Evolutionary conservation across 106 monocot species (phyloP).

Genomic region (Dendrobium officinale): DNA sequence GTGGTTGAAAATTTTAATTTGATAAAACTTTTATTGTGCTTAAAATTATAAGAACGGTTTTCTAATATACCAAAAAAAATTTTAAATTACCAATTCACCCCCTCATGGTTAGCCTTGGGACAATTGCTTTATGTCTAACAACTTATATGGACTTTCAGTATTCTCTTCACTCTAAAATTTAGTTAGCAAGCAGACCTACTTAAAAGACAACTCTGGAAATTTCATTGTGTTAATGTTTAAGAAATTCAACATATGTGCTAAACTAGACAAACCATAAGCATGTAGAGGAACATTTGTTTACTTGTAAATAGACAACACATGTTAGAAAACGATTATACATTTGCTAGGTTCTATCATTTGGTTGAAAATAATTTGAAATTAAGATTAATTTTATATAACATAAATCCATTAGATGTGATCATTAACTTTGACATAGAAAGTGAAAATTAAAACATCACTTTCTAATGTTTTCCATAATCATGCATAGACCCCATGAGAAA

Average conservation of each 20-base stretch:
- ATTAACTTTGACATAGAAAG: not conserved
- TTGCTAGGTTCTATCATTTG: not conserved
- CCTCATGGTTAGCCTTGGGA: too few relatives aligned
- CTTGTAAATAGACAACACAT: not conserved
- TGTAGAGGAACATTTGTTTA: not conserved
- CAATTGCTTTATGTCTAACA: too few relatives aligned
- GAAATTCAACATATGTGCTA: not conserved
- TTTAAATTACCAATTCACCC: too few relatives aligned
- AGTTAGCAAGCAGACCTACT: too few relatives aligned
- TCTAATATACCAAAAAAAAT: too few relatives aligned
- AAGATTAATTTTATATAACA: not conserved
- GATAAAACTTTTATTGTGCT: too few relatives aligned
- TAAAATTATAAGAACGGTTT: too few relatives aligned
- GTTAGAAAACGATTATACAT: not conserved
- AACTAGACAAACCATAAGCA: not conserved
- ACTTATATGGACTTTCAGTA: too few relatives aligned
- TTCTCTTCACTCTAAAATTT: too few relatives aligned
- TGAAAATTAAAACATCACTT: not conserved
- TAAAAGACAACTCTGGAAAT: too few relatives aligned
- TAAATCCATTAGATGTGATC: not conserved
- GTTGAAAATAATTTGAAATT: not conserved
- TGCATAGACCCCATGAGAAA: not conserved
- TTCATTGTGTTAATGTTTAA: not conserved
- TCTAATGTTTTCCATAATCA: not conserved
- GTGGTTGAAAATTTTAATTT: too few relatives aligned